Evolutionary conservation across 2,329 filamentous ascomycete species (phyloP), one percentile per base, ranked within the genome.

Genomic region (Trichophyton schoenleinii): DNA sequence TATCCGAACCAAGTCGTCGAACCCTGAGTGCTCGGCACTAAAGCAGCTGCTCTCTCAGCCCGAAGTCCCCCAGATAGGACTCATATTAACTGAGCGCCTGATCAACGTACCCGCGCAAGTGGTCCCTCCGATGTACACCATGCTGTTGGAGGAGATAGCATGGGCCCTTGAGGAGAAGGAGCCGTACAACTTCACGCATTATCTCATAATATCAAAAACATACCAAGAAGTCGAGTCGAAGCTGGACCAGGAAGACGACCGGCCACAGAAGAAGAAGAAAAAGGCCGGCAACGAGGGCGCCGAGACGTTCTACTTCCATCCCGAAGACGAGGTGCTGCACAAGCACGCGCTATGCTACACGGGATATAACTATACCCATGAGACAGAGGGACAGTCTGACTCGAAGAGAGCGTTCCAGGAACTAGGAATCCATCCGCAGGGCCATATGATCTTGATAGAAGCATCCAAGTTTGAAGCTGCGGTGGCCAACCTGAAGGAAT

Each of bases 41-140:
- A 74, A 80, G 0, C 72, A 79, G n/a, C 76, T 89, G n/a, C 73
- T 90, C 63, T 75, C 77, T 4, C 72, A 78, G 62, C 75, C 76
- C 13, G 75, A 77, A 20, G 77, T 81, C 61, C 73, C 77, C 0
- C 85, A 90, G 61, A 82, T 96, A 61, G 94, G 91, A 2, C 78
- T 99, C 15, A 82, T 99, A 31, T 80, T 99, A n/a, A 89, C 90
- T 1, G 94, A 99, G 74, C 85, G 92, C 22, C 80, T 97, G 68
- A 91, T 99, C 79, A 99, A 99, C 78, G 91, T 96, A 80, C 94
- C 94, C n/a, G 80, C 89, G 15, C 89, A 97, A 74, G 86, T 96
- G 65, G 85, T 91, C 13, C 92, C 94, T 34, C 92, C 94, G 3
- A 88, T 97, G 84, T 97, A 96, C 81, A 85, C 82, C 58, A 96